Evolutionary conservation across 441 rosid species (phyloP).

Genomic region (Syzygium syzygioides): DNA sequence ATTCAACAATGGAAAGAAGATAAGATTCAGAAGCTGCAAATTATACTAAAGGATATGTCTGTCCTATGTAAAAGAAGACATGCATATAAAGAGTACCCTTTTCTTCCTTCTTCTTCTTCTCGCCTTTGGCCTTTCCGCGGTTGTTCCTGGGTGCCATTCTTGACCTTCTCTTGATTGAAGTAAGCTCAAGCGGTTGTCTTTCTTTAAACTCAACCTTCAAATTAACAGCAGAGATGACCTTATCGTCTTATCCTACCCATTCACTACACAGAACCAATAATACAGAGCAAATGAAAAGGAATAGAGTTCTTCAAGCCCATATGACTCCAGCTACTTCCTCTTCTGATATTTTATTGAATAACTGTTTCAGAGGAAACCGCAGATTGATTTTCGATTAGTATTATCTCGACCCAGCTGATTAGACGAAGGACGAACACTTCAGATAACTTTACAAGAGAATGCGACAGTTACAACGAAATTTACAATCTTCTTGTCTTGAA

Average conservation of each 20-base stretch:
- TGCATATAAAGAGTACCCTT: constrained; percentile 39
- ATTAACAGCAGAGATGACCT: not conserved
- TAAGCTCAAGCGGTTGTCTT: not conserved
- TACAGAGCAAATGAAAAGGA: not conserved
- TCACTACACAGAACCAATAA: not conserved
- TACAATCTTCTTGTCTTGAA: not conserved
- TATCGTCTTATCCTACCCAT: not conserved
- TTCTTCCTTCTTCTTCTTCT: constrained; percentile 96
- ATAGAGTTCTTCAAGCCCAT: not conserved
- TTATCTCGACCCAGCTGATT: not conserved
- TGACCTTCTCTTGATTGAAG: constrained; percentile 6
- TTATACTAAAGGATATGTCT: not conserved
- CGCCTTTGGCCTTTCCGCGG: constrained; percentile 83
- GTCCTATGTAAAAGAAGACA: not conserved
- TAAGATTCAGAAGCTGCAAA: not conserved
- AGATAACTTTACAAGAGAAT: not conserved
- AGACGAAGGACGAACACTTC: not conserved
- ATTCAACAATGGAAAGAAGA: not conserved
- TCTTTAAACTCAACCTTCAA: not conserved
- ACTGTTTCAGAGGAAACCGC: not conserved
- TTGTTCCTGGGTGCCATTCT: constrained; percentile 95
- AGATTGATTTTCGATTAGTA: not conserved
- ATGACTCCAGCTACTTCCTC: not conserved
- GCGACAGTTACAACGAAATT: not conserved
- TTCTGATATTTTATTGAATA: not conserved